Evolutionary conservation across 495 filamentous ascomycete genomes (phyloP), one percentile per base, ranked within the genome.

Genomic region (Collariella sp.): DNA sequence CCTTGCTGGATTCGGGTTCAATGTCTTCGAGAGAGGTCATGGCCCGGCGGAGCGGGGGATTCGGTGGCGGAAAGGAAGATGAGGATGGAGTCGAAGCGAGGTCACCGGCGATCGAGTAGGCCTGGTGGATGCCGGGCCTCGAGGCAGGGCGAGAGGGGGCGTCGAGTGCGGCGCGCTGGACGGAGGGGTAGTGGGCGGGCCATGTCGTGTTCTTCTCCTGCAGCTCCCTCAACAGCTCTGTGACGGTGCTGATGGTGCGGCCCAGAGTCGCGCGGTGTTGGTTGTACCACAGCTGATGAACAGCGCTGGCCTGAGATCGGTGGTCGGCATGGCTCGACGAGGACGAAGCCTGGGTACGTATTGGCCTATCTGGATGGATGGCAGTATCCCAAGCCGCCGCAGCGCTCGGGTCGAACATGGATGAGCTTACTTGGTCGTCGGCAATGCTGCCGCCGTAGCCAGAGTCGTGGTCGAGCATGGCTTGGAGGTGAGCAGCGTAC

Each of bases 161-260:
- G 20, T 77, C 70, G 46, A 70, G 63, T 29, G 77, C 79, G 31
- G 78, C 65, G 46, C 77, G 80, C 63, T 88, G 84, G 13, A 95
- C 84, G 15, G 91, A 88, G 46, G 93, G 94, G 64, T 98, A 98
- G 62, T 91, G 87, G 34, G 90, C 90, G 5, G 93, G 94, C 93
- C 94, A 97, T 67, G 80, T 78, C 26, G 83, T 71, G 59, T 98
- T 98, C 78, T 85, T 91, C 60, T 87, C 82, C 69, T 95, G 89
- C 48, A 98, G 79, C 49, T 80, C 79, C 71, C 84, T 82, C 43
- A 80, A 62, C 0, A 86, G 84, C 39, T 97, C 91, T 48, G 96
- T 81, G 3, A 88, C 89, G 24, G 80, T 77, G 59, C 82, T 86
- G 63, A 98, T 95, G 35, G 88, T 84, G 39, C 91, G 84, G 42